Base-by-base conservation (phyloP, 306 rosid species). In the Potentilla sterilis region DNA sequence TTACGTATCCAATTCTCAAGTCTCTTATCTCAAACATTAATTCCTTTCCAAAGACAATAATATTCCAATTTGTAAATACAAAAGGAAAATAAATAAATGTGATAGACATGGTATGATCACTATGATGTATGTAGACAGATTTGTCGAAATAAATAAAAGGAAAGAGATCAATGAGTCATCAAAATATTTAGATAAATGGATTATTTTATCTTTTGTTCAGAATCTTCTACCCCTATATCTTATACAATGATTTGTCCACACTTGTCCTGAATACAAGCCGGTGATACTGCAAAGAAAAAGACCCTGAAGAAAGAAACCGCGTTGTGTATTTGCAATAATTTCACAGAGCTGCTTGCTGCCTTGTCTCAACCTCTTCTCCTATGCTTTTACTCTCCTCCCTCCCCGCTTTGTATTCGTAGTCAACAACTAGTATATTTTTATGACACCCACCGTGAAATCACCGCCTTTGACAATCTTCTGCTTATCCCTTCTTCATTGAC, bases 371-470 rank as follows among this genome's bases (percentile, higher is more conserved):
- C 15, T 6, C 66, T 59, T 28, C 9, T 59, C 24, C 65, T 9
- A 24, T 59, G 66, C 40, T 59, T 21, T 59, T 28, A 28, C 66
- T 28, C 9, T 28, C 38, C 16, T 12, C 8, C 13, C 13, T 24
- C 14, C 38, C 38, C 11, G 32, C 40, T 5, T 61, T 61, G 66
- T 61, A 61, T 11, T 61, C 2, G 66, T 13, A 61, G 66, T 61
- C 66, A 61, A 61, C 66, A 61, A 28, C 66, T 4, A 59, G 9
- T 61, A 32, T 61, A 24, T 61, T 61, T 13, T 61, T 11, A 61
- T 61, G 40, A 5, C 67, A 34, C 7, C 67, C 41, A 61, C 67
- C 67, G 67, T 61, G 67, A 61, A 61, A 61, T 61, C 67, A 28
- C 67, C 67, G 67, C 41, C 66, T 59, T 32, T 28, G 18, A 3